These are phyloP conservation scores for Mortierella sp. DNA, from an alignment of 371 early-diverging fungal species.

Conservation along the genomic window DNA sequence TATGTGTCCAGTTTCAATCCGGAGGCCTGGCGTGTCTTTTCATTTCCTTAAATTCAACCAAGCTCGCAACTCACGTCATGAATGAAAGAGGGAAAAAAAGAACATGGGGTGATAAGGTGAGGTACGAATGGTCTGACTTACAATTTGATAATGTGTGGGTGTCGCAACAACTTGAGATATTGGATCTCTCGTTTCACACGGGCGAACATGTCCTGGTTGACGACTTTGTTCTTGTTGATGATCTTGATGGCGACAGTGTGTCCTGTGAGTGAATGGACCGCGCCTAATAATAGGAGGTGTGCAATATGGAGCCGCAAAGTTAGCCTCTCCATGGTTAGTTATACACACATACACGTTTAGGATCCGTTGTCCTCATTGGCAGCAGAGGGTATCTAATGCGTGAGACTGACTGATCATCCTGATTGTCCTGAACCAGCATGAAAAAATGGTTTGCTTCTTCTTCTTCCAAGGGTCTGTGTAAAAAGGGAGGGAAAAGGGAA, in stretches of 20 bases:
- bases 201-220: conserved; percentile 93
- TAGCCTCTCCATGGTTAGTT: background rate
- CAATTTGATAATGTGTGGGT: conserved; percentile 99
- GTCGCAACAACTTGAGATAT: conserved; percentile 94
- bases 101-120: background rate
- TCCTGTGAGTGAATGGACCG: conserved; percentile 92
- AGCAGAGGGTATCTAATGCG: background rate
- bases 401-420: background rate
- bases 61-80: background rate
- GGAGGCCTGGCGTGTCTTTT: conserved; percentile 14
- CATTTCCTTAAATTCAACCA: background rate
- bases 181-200: conserved; percentile 98
- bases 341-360: background rate
- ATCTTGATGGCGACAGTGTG: conserved; percentile 98
- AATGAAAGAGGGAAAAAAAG: background rate
- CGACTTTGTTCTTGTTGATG: conserved; percentile 91
- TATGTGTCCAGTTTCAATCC: background rate
- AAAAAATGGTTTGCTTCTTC: background rate
- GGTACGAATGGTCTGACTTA: conserved; percentile 53
- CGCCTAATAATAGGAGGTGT: conserved; percentile 72
- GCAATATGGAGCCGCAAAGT: background rate
- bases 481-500: background rate
- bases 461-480: background rate
- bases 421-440: background rate
- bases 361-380: conserved; percentile 8